Evolutionary conservation across 2,329 filamentous ascomycete species (phyloP), one percentile per base, ranked within the genome.

Genomic region (Atkinsonella texensis): DNA sequence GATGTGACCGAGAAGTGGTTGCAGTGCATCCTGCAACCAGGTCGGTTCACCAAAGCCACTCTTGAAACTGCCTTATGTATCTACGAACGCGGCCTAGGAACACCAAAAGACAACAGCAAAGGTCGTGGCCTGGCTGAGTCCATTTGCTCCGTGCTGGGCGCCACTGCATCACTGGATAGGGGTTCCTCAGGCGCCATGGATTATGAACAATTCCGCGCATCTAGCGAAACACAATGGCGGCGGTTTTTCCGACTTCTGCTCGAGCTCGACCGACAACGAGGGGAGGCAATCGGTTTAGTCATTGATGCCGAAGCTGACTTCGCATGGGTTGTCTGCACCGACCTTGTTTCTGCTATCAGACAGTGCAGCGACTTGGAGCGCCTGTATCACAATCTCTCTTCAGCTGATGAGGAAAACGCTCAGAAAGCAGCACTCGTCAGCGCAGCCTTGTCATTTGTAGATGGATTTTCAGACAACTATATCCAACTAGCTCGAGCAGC

Each of bases 1-100:
- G 84, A 90, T 65, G 74, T 82, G 7, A 84, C 84, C 0, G 88
- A 95, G 60, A 86, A 86, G 64, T 98, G 93, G 93, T 71, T 96
- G 9, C 76, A 85, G 31, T 85, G 86, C 57, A 81, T 98, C 53
- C 78, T 97, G 59, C 83, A 81, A 53, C 91, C 93, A 1, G 89
- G 88, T 15, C 81, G 85, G 50, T 97, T 94, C 63, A 85, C 87
- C 0, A 77, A 75, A 35, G 76, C 87, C 8, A 90, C 88, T 0
- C 73, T 98, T 13, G 88, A 95, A 64, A 88, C 89, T 15, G 87
- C 90, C 1, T 71, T 97, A 35, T 74, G 79, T 28, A 86, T 95
- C 52, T 96, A 94, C 61, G 84, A 88, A 63, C 81, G 83, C 57
- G 85, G 75, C 13, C 68, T 77, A 54, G 61, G 63, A 11, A 58